Conservation (phyloP, 2,329 filamentous ascomycete genomes). For the Aspergillus phoenicis region DNA sequence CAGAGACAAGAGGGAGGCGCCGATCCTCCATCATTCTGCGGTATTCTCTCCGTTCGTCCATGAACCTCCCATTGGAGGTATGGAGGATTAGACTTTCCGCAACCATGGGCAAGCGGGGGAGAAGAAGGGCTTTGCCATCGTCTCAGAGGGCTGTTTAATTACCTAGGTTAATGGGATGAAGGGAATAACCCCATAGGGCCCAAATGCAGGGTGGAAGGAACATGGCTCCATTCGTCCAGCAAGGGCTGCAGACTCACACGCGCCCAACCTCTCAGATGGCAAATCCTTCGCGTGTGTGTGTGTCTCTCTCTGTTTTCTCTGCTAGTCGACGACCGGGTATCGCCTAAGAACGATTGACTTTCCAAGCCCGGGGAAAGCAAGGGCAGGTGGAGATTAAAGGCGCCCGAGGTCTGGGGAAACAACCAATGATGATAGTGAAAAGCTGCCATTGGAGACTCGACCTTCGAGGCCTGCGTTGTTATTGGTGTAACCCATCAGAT, state of each 20-base stretch:
- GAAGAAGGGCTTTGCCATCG: background rate
- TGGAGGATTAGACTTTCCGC: background rate
- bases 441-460: background rate
- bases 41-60: background rate
- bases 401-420: constrained; percentile 7
- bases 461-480: background rate
- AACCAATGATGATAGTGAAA: background rate
- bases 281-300: background rate
- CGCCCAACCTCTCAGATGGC: background rate
- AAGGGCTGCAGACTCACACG: background rate
- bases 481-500: background rate
- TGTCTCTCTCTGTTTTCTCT: background rate
- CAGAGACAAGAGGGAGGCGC: background rate
- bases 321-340: background rate
- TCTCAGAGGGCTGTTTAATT: background rate
- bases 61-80: background rate
- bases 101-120: constrained; percentile 1
- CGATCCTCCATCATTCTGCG: constrained; percentile 3
- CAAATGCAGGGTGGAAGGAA: constrained; percentile 3
- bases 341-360: constrained; percentile 7
- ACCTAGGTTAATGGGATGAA: background rate
- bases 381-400: background rate
- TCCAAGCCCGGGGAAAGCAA: constrained; percentile 9
- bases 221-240: constrained; percentile 6
- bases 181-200: background rate